Base-by-base conservation (phyloP, 768 basidiomycete species). In the Amanita brunnescens region DNA sequence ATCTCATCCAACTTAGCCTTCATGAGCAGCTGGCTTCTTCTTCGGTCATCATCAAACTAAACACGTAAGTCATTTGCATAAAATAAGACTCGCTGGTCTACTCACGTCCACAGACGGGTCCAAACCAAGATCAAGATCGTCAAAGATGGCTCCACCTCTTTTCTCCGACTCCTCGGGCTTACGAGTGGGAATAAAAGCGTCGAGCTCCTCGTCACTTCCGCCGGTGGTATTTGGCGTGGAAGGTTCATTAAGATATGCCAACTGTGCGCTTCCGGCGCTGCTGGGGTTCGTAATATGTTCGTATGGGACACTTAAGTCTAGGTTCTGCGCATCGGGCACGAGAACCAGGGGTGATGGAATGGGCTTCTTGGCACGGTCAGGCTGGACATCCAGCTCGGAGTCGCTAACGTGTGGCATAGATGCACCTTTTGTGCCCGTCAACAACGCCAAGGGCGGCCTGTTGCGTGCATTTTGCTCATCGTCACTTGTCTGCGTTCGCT, bases 1-100 rank as follows among this genome's bases (percentile, higher is more conserved):
- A 91, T 85, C 64, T 85, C 84, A 61, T 91, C 89, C 20, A 91
- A 67, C 62, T 85, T 78, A 14, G 82, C 80, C 57, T 74, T 80
- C 81, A 91, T 80, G 38, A 84, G 66, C 56, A 80, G 76, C 57
- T 90, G 88, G 62, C 87, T 90, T 60, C 76, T 78, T 37, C 87
- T 76, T 53, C 78, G 76, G 65, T 88, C 87, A 59, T 80, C 77
- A 53, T 87, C 83, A 57, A 76, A 83, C 84, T 87, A 37, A 10
- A 16, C 24, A 38, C 35, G 24, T 48, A 48, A 37, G 47, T 12
- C 42, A 45, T 21, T 39, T 20, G 49, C 47, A 38, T 39, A 48
- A 33, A 16, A 3, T 38, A 54, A 55, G 8, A 46, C 20, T 51
- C 48, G 33, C 18, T 34, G 32, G 57, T 29, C 26, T 30, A 63